Percentiles rank a stretch among this genome's conserved stretches.
Conservation (phyloP, 176 grass and related monocot species). For the Leersia perrieri region DNA sequence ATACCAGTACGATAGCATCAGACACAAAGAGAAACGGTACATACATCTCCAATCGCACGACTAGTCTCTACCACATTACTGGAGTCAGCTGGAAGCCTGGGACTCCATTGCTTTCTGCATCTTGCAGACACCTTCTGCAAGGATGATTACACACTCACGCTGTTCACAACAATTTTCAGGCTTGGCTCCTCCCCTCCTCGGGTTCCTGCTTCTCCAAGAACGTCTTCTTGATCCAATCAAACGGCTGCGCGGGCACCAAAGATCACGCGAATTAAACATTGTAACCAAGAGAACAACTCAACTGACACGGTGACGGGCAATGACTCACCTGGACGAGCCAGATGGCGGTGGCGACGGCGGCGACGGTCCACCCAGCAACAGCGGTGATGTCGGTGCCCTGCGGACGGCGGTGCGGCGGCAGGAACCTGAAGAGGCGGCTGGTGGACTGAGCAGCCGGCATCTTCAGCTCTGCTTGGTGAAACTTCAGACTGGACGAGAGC, state of each 20-base stretch:
- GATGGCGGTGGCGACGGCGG: constrained; percentile 29
- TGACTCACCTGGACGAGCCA: constrained; percentile 46
- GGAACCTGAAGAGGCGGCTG: constrained; percentile 28
- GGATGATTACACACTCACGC: not conserved
- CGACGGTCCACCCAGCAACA: constrained; percentile 34
- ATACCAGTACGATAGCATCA: too few relatives aligned
- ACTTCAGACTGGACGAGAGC: not conserved
- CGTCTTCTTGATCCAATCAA: constrained; percentile 53
- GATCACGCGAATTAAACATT: not conserved
- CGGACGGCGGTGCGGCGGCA: constrained; percentile 29
- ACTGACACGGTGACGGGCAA: not conserved
- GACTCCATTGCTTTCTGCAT: not conserved
- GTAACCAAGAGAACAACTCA: not conserved
- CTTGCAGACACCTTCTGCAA: not conserved
- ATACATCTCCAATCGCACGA: not conserved
- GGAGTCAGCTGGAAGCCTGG: not conserved
- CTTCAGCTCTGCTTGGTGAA: not conserved
- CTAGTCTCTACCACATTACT: not conserved
- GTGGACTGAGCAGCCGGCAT: constrained; percentile 1
- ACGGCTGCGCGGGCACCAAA: constrained; percentile 31
- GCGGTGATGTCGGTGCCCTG: constrained; percentile 35
- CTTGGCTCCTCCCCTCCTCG: constrained; percentile 28
- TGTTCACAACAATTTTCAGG: not conserved
- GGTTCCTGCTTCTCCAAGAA: constrained; percentile 36
- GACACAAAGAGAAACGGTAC: too few relatives aligned